phyloP scores from a whole-genome alignment of 2,329 filamentous ascomycete genomes.

The Cercospora citrullina region DNA sequence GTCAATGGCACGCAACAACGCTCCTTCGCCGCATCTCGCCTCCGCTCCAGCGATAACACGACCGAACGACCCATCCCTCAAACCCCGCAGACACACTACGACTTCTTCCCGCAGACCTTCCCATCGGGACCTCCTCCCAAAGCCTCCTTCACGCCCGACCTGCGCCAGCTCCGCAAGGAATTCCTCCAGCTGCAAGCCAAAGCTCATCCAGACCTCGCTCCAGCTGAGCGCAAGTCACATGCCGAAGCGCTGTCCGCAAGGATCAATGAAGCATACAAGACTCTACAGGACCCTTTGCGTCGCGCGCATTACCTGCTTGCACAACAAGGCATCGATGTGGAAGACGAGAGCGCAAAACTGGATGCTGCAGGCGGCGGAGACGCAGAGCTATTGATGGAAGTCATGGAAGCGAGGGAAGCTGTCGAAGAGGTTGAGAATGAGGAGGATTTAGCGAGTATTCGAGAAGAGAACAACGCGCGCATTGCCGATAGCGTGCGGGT shows the following conservation, averaged over 20 bases:
- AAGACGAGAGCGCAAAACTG: slow-evolving; percentile 72
- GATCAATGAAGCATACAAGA: slow-evolving; percentile 91
- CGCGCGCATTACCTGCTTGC: slow-evolving; percentile 85
- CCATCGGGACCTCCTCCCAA: slow-evolving; percentile 73
- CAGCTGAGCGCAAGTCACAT: slow-evolving; percentile 52
- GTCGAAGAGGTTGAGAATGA: slow-evolving; percentile 61
- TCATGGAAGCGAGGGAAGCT: slow-evolving; percentile 70
- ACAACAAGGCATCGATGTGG: slow-evolving; percentile 69
- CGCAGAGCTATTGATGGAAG: slow-evolving; percentile 71
- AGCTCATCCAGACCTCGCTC: slow-evolving; percentile 70
- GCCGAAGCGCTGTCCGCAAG: slow-evolving; percentile 77
- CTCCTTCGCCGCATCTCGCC: neutral
- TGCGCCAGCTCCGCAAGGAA: slow-evolving; percentile 71
- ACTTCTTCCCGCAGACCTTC: slow-evolving; percentile 80
- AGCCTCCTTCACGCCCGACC: slow-evolving; percentile 74
- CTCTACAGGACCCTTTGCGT: slow-evolving; percentile 72
- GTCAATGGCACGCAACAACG: slow-evolving; percentile 7
- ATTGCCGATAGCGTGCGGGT: slow-evolving; percentile 63
- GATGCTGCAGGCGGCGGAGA: slow-evolving; percentile 35
- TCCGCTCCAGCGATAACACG: slow-evolving; percentile 3
- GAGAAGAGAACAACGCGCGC: slow-evolving; percentile 65
- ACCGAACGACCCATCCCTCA: slow-evolving; percentile 8
- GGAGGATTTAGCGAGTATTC: slow-evolving; percentile 61
- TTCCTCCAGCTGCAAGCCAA: slow-evolving; percentile 81
- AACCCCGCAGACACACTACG: slow-evolving; percentile 67